Conservation (phyloP, 2,329 filamentous ascomycete species). For the Clonostachys chloroleuca region DNA sequence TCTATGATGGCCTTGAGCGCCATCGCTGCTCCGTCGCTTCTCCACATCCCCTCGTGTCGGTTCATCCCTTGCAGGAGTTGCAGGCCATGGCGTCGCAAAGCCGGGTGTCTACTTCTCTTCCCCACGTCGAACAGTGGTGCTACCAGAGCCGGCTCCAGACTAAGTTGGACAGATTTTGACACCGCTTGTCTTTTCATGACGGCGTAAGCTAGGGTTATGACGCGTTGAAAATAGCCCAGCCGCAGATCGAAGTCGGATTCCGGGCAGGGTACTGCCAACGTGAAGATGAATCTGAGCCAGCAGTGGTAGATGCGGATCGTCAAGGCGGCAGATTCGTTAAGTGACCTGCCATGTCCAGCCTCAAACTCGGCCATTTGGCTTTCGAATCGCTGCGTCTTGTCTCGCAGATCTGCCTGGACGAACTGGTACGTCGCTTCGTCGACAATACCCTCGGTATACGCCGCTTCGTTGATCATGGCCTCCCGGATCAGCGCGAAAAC, state of each 20-base stretch:
- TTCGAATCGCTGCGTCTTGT: background rate
- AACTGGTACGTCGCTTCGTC: background rate
- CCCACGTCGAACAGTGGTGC: conserved; percentile 18
- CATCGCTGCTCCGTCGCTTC: conserved; percentile 10
- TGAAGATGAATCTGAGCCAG: conserved; percentile 8
- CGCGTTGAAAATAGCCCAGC: conserved; percentile 19
- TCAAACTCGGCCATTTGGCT: background rate
- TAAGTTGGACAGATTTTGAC: conserved; percentile 6
- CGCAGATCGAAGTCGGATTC: conserved; percentile 10
- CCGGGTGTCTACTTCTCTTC: conserved; percentile 20
- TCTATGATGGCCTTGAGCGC: conserved; percentile 8
- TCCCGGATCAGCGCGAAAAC: conserved; percentile 1
- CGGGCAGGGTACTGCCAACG: background rate
- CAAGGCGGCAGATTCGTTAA: background rate
- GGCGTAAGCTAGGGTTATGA: conserved; percentile 6
- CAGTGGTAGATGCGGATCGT: conserved; percentile 21
- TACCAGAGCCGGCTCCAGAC: conserved; percentile 23
- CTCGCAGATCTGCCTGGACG: background rate
- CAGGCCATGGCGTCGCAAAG: conserved; percentile 13
- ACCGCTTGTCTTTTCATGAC: background rate
- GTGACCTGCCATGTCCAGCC: background rate
- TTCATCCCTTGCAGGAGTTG: background rate
- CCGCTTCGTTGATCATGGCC: conserved; percentile 2
- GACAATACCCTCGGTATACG: background rate
- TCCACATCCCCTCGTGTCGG: conserved; percentile 16